A percentile compares a stretch with the other conserved stretches of the same genome.
Conservation (phyloP, 1,284 basidiomycete genomes). For the Melampsora americana region DNA sequence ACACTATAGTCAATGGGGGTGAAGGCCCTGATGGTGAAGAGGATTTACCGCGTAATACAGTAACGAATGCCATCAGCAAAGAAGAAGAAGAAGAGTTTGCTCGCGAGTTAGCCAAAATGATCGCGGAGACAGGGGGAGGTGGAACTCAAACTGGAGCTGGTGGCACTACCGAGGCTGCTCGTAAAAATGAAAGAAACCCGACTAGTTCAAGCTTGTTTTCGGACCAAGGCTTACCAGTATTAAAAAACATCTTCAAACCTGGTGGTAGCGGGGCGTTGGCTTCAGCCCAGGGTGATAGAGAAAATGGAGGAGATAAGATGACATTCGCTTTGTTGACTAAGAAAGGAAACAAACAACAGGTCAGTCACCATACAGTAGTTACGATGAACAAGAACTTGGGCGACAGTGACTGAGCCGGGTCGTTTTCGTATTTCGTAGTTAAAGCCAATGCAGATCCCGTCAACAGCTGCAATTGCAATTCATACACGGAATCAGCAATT, state of each 20-base stretch:
- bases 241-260: conserved; percentile 49
- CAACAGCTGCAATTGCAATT: conserved; percentile 77
- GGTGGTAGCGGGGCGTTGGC: conserved; percentile 49
- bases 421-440: conserved; percentile 59
- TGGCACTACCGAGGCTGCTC: conserved; percentile 45
- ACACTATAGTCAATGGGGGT: neutral
- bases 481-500: conserved; percentile 84
- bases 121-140: conserved; percentile 79
- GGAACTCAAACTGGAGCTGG: conserved; percentile 63
- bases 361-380: conserved; percentile 53
- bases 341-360: conserved; percentile 88
- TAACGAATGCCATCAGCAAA: conserved; percentile 57
- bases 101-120: conserved; percentile 91
- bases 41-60: conserved; percentile 39
- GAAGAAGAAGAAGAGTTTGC: conserved; percentile 91
- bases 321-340: conserved; percentile 91
- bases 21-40: conserved; percentile 46
- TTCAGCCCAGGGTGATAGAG: conserved; percentile 54
- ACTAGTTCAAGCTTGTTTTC: conserved; percentile 59
- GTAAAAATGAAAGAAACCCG: conserved; percentile 64
- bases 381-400: neutral
- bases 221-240: conserved; percentile 59
- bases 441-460: conserved; percentile 78
- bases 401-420: neutral
- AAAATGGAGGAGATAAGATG: conserved; percentile 62